A percentile compares a stretch with the other conserved stretches of the same genome.
phyloP scores from a whole-genome alignment of 176 grass and related monocot species.

The Carex parvula region DNA sequence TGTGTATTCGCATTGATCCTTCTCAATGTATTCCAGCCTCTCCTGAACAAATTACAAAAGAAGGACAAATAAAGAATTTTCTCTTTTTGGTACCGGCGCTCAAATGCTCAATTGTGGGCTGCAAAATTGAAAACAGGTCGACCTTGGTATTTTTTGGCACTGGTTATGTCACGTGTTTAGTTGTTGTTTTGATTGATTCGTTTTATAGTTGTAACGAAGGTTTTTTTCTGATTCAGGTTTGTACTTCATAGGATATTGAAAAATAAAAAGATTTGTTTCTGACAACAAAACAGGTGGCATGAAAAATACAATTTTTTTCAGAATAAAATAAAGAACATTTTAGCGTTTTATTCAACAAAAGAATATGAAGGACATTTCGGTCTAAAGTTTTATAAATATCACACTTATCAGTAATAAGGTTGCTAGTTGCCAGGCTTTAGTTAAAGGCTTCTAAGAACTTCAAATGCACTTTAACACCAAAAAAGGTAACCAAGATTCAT shows the following conservation, averaged over 20 bases:
- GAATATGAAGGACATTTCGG: background rate
- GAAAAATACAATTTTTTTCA: background rate
- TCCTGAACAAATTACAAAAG: slow-evolving; percentile 47
- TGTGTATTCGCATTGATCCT: slow-evolving; percentile 90
- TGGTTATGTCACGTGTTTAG: background rate
- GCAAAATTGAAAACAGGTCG: too few relatives aligned
- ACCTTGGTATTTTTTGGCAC: too few relatives aligned
- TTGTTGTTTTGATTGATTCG: background rate
- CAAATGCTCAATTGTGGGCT: background rate
- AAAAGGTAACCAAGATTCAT: background rate
- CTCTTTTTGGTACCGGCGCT: background rate
- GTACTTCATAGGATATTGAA: background rate
- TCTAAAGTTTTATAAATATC: background rate
- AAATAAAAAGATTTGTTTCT: background rate
- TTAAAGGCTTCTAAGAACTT: background rate
- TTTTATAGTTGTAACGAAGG: background rate
- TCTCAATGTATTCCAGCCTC: slow-evolving; percentile 75
- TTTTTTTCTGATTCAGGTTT: background rate
- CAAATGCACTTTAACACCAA: background rate
- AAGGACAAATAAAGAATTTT: background rate
- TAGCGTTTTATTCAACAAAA: background rate
- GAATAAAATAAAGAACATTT: background rate
- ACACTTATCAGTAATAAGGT: background rate
- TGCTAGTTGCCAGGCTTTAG: background rate
- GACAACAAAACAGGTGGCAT: background rate